phyloP scores from a whole-genome alignment of 768 basidiomycete species.

The Leccinum pellstonianum region DNA sequence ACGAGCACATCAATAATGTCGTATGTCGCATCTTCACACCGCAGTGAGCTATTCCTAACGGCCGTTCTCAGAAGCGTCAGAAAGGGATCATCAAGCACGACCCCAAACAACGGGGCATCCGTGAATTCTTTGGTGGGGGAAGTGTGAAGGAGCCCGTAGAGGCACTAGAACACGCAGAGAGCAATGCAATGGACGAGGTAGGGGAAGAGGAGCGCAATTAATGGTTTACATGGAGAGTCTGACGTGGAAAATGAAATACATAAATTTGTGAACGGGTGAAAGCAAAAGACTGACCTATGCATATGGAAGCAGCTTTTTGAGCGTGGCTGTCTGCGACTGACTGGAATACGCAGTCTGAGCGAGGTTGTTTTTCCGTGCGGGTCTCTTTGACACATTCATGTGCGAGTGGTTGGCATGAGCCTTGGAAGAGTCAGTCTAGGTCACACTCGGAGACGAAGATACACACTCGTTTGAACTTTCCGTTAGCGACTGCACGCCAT shows the following conservation, averaged over 20 bases:
- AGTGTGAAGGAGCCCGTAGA: constrained; percentile 13
- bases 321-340: constrained; percentile 58
- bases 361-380: constrained; percentile 64
- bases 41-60: constrained; percentile 1
- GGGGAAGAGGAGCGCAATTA: constrained; percentile 10
- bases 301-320: constrained; percentile 75
- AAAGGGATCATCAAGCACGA: constrained; percentile 79
- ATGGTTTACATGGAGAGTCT: constrained; percentile 13
- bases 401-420: constrained; percentile 71
- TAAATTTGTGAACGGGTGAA: background rate
- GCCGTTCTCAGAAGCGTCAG: constrained; percentile 55
- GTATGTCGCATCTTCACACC: constrained; percentile 39
- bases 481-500: constrained; percentile 69
- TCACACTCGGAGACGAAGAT: background rate
- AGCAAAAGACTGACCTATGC: constrained; percentile 34
- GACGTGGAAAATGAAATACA: background rate
- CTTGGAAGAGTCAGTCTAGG: constrained; percentile 35
- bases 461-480: constrained; percentile 74
- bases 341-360: constrained; percentile 66
- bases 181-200: constrained; percentile 30
- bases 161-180: constrained; percentile 18
- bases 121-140: constrained; percentile 62
- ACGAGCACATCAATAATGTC: constrained; percentile 54
- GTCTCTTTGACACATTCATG: constrained; percentile 66
- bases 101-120: constrained; percentile 71